phyloP scores from a whole-genome alignment of 1,284 basidiomycete genomes.

The Phaffia rhodozyma region DNA sequence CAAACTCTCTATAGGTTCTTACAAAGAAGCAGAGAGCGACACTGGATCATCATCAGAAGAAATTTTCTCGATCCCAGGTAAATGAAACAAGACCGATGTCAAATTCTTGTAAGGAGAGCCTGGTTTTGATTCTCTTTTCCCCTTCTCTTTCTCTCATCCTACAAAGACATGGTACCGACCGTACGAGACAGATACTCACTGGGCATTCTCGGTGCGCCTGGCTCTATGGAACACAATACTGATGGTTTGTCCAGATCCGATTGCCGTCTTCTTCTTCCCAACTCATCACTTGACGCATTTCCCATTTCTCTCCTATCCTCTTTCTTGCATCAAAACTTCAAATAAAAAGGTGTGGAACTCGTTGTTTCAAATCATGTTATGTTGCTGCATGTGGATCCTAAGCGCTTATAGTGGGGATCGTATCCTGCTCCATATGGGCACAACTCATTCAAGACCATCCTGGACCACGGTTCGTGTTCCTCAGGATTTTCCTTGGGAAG shows the following conservation, averaged over 20 bases:
- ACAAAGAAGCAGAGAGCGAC: slow-evolving; percentile 57
- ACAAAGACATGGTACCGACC: slow-evolving; percentile 75
- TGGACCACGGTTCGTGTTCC: slow-evolving; percentile 34
- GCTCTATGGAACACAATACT: slow-evolving; percentile 30
- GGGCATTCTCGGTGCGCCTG: slow-evolving; percentile 50
- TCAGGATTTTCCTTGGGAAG: no score
- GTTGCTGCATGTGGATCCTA: slow-evolving; percentile 72
- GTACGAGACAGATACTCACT: slow-evolving; percentile 69
- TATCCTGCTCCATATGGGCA: slow-evolving; percentile 17
- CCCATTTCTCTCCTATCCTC: background rate
- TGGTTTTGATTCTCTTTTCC: background rate
- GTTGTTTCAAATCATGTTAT: slow-evolving; percentile 46
- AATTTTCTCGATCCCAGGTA: slow-evolving; percentile 32
- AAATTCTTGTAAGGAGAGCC: background rate
- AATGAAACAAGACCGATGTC: slow-evolving; percentile 2
- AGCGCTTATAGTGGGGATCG: slow-evolving; percentile 35
- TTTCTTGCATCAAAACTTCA: background rate
- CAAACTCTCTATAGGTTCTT: slow-evolving; percentile 39
- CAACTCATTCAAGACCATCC: slow-evolving; percentile 36
- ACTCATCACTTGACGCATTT: slow-evolving; percentile 16
- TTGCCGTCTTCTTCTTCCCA: slow-evolving; percentile 36
- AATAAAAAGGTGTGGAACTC: background rate
- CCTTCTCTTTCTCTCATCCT: background rate
- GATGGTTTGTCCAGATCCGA: slow-evolving; percentile 71
- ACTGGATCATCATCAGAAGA: slow-evolving; percentile 46